These are phyloP conservation scores for Flueggea neowawraea DNA, from an alignment of 441 rosid species.

Conservation along the genomic window DNA sequence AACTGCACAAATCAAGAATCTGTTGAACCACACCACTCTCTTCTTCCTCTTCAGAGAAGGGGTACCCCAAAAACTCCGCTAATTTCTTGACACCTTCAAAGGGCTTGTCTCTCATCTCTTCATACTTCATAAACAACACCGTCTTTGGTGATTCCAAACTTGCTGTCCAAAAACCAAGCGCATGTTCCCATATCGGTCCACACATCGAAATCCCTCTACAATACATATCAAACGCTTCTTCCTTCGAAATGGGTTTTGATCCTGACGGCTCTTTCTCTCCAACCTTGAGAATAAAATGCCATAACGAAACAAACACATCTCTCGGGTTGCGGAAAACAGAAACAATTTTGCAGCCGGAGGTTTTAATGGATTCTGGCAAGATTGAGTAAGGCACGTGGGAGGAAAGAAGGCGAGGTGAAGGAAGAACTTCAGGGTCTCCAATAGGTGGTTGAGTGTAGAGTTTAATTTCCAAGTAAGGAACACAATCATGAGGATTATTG, in stretches of 20 bases:
- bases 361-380: conserved; percentile 22
- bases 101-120: conserved; percentile 19
- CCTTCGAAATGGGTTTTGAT: conserved; percentile 8
- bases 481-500: conserved; percentile 3
- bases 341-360: conserved; percentile 27
- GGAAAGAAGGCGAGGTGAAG: not conserved
- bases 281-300: conserved; percentile 21
- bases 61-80: conserved; percentile 1
- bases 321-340: conserved; percentile 40
- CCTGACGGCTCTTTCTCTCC: not conserved
- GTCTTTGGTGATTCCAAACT: conserved; percentile 17
- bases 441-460: no score
- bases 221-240: conserved; percentile 29
- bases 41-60: conserved; percentile 7
- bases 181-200: conserved; percentile 33
- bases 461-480: not conserved
- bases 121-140: conserved; percentile 27
- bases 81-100: conserved; percentile 11
- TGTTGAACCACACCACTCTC: not conserved
- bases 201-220: conserved; percentile 18
- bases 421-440: not conserved
- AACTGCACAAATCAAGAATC: not conserved
- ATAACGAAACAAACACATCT: conserved; percentile 37
- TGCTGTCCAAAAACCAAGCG: conserved; percentile 6
- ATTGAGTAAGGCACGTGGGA: conserved; percentile 28